These are phyloP conservation scores for Marsdenia floribunda DNA, from an alignment of 257 asterid species.

Conservation along the genomic window DNA sequence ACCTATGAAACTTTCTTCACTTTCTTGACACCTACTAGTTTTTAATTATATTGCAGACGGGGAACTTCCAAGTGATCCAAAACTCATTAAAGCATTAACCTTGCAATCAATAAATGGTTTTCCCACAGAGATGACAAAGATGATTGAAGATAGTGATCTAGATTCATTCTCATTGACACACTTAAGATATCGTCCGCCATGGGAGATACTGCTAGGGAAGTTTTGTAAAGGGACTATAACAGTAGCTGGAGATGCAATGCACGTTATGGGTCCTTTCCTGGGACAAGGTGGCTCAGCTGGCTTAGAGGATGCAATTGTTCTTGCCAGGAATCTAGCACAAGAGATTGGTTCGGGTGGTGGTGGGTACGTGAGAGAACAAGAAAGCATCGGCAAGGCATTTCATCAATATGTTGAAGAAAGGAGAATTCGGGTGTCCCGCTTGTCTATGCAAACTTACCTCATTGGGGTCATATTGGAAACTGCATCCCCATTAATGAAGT, in stretches of 20 bases:
- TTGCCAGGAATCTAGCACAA: constrained; percentile 32
- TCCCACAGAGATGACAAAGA: constrained; percentile 23
- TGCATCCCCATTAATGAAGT: constrained; percentile 5
- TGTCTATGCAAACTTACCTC: constrained; percentile 30
- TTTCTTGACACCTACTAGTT: background rate
- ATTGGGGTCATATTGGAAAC: constrained; percentile 18
- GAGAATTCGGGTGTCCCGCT: constrained; percentile 24
- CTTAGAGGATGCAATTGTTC: constrained; percentile 40
- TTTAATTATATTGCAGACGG: constrained; percentile 12
- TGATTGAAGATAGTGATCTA: constrained; percentile 25
- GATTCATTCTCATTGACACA: constrained; percentile 28
- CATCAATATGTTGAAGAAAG: constrained; percentile 34
- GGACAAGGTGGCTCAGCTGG: constrained; percentile 41
- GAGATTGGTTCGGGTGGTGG: background rate
- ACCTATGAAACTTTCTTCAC: background rate
- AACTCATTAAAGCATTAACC: constrained; percentile 22
- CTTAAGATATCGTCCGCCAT: constrained; percentile 35
- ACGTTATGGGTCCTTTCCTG: constrained; percentile 40
- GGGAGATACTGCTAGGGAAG: constrained; percentile 30
- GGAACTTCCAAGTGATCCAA: constrained; percentile 25
- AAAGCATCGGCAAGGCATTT: constrained; percentile 16
- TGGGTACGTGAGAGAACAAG: background rate
- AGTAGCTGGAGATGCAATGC: constrained; percentile 47
- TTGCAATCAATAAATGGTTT: constrained; percentile 13
- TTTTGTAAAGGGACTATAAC: constrained; percentile 27